Percentiles rank a stretch among this genome's conserved stretches.
phyloP scores from a whole-genome alignment of 768 basidiomycete species.

The Auricularia heimuer region DNA sequence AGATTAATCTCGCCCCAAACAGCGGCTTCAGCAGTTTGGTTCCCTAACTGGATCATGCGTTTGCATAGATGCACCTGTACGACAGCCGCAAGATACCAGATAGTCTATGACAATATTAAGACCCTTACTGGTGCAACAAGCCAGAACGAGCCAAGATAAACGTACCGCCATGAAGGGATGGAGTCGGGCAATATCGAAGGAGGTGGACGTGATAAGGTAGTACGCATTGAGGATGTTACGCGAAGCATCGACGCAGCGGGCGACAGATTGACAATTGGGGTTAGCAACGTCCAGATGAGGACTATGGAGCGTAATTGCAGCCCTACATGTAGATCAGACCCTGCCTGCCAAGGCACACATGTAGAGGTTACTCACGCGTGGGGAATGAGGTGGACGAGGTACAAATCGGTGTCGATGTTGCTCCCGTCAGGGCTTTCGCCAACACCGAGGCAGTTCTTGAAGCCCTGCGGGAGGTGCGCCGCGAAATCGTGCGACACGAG shows the following conservation, averaged over 20 bases:
- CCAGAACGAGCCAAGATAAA: constrained; percentile 3
- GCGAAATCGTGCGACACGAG: constrained; percentile 61
- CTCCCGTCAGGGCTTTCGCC: constrained; percentile 45
- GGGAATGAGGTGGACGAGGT: constrained; percentile 78
- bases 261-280: constrained; percentile 52
- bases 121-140: background rate
- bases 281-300: constrained; percentile 71
- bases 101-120: constrained; percentile 32
- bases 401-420: constrained; percentile 70
- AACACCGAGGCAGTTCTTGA: constrained; percentile 44
- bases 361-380: constrained; percentile 54
- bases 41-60: constrained; percentile 74
- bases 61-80: constrained; percentile 82
- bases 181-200: constrained; percentile 66
- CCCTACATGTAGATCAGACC: constrained; percentile 33
- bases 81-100: constrained; percentile 85
- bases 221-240: constrained; percentile 65
- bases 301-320: constrained; percentile 79
- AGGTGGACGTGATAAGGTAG: constrained; percentile 71
- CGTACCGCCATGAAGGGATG: constrained; percentile 77
- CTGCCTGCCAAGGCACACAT: constrained; percentile 10
- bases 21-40: constrained; percentile 59
- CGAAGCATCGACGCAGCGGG: constrained; percentile 66
- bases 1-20: constrained; percentile 87
- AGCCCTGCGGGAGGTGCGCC: constrained; percentile 57